Percentiles rank a stretch among this genome's conserved stretches.
phyloP scores from a whole-genome alignment of 371 early-diverging fungal species.

The Dichotomocladium elegans region DNA sequence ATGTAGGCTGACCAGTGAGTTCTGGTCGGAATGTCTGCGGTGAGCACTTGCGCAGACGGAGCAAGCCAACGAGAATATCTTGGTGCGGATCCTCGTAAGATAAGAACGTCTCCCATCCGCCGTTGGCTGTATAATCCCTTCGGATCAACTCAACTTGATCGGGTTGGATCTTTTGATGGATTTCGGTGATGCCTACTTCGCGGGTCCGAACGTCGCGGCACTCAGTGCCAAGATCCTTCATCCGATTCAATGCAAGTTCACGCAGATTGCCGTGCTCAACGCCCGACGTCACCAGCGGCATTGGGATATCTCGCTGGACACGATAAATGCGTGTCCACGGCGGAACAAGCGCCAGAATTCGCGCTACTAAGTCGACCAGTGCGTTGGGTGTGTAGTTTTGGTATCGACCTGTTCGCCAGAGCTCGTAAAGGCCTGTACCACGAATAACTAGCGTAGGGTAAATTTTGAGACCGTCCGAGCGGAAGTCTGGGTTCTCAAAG shows the following conservation, averaged over 20 bases:
- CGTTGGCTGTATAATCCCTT: slow-evolving; percentile 98
- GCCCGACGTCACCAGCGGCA: slow-evolving; percentile 99
- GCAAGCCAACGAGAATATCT: slow-evolving; percentile 97
- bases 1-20: slow-evolving; percentile 80
- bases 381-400: slow-evolving; percentile 99
- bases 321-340: slow-evolving; percentile 99
- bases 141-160: slow-evolving; percentile 97
- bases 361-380: slow-evolving; percentile 96
- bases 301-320: slow-evolving; percentile 99
- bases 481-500: slow-evolving; percentile 99
- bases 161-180: slow-evolving; percentile 94
- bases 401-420: slow-evolving; percentile 99
- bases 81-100: slow-evolving; percentile 98
- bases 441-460: slow-evolving; percentile 99
- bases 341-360: slow-evolving; percentile 96
- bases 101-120: slow-evolving; percentile 99
- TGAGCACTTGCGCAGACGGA: slow-evolving; percentile 97
- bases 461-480: slow-evolving; percentile 99
- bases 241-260: slow-evolving; percentile 95
- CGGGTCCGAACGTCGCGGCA: slow-evolving; percentile 99
- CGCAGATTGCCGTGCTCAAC: slow-evolving; percentile 99
- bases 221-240: slow-evolving; percentile 96
- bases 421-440: slow-evolving; percentile 99
- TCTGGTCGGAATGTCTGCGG: slow-evolving; percentile 93
- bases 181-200: slow-evolving; percentile 99